Percentiles rank a stretch among this genome's conserved stretches.
Conservation (phyloP, 2,329 filamentous ascomycete genomes). For the Xylaria sp. region DNA sequence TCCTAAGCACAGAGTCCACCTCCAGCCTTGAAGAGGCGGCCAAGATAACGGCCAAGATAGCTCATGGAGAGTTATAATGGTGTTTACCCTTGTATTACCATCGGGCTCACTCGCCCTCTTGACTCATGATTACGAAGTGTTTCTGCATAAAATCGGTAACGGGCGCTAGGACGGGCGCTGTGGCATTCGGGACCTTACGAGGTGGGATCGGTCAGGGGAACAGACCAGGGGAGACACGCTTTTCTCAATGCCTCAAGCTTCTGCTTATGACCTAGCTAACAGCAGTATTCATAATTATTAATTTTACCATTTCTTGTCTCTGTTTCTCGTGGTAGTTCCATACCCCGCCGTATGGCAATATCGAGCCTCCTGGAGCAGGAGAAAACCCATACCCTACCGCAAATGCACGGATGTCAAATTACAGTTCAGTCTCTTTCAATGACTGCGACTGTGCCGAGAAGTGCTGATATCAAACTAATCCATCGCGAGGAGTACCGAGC, state of each 20-base stretch:
- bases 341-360: neutral
- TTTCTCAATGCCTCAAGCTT: constrained; percentile 21
- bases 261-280: constrained; percentile 18
- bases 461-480: constrained; percentile 80
- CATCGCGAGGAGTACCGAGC: constrained; percentile 53
- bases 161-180: constrained; percentile 25
- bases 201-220: constrained; percentile 19
- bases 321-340: constrained; percentile 8
- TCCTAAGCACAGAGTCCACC: constrained; percentile 59
- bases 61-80: constrained; percentile 48
- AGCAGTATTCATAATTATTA: constrained; percentile 36
- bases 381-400: neutral
- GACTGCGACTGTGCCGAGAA: constrained; percentile 98
- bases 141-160: constrained; percentile 25
- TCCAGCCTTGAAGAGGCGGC: constrained; percentile 52
- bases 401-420: constrained; percentile 99
- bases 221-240: constrained; percentile 25
- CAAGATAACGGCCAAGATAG: constrained; percentile 39
- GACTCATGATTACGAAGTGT: constrained; percentile 40
- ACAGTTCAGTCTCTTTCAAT: constrained; percentile 82
- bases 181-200: constrained; percentile 28
- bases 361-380: neutral
- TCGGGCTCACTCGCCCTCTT: constrained; percentile 8
- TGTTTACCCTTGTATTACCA: constrained; percentile 24
- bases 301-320: constrained; percentile 22